Conservation (phyloP, 345 rosid genomes). For the Moringa oleifera region DNA sequence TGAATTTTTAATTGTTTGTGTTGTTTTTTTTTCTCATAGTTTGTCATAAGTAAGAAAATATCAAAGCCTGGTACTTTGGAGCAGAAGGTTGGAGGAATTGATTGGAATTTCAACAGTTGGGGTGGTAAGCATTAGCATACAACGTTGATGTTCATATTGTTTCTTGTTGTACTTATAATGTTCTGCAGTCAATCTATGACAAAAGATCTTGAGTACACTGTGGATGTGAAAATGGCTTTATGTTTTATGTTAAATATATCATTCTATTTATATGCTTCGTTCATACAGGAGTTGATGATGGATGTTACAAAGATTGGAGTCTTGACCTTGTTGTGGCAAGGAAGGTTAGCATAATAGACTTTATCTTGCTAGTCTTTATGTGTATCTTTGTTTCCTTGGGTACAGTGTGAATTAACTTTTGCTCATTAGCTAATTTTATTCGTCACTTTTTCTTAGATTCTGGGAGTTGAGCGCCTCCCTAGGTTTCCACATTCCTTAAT, state of each 20-base stretch:
- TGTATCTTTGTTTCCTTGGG: neutral
- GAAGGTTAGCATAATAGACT: slow-evolving; percentile 46
- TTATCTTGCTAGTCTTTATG: neutral
- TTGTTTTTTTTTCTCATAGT: slow-evolving; percentile 28
- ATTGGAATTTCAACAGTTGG: slow-evolving; percentile 88
- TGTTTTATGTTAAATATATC: neutral
- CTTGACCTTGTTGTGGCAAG: slow-evolving; percentile 70
- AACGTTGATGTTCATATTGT: neutral
- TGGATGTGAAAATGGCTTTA: neutral
- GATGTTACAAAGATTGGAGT: slow-evolving; percentile 88
- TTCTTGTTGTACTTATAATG: neutral
- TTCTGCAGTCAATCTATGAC: neutral
- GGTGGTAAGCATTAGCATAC: slow-evolving; percentile 52
- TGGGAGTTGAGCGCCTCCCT: slow-evolving; percentile 62
- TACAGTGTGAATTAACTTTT: neutral
- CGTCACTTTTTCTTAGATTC: slow-evolving; percentile 44
- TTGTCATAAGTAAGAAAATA: slow-evolving; percentile 42
- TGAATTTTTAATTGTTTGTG: neutral
- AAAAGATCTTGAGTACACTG: neutral
- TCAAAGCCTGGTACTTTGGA: slow-evolving; percentile 19
- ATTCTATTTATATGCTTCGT: neutral
- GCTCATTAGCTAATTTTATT: slow-evolving; percentile 14
- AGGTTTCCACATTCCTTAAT: slow-evolving; percentile 61
- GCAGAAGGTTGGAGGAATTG: slow-evolving; percentile 69
- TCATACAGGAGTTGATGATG: slow-evolving; percentile 62